Evolutionary conservation across 2,329 filamentous ascomycete genomes (phyloP), one percentile per base, ranked within the genome.

Genomic region (Penicillium olsonii): DNA sequence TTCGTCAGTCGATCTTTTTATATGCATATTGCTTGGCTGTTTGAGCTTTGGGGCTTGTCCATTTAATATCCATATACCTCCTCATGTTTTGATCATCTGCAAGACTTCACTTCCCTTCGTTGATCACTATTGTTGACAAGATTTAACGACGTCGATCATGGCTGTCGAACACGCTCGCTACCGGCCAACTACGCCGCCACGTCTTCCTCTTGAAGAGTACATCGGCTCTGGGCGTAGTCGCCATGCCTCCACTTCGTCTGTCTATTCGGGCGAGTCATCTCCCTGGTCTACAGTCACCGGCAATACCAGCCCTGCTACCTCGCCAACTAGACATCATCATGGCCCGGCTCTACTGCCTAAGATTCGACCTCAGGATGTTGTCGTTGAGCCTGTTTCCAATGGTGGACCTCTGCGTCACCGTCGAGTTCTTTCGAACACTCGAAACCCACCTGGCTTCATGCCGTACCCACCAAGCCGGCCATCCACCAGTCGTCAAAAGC

Each of bases 301-400:
- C 58, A 78, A 83, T 61, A 87, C 85, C 45, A 91, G 87, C 11
- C 88, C 88, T 45, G 78, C 81, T 56, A 87, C 88, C 27, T 68
- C 66, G 18, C 88, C 89, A 52, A 82, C 92, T 60, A 82, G 85
- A 53, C 87, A 90, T 54, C 87, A 91, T 73, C 89, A 90, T 44
- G 75, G 74, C 17, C 89, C 90, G 43, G 77, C 90, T 41, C 77
- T 95, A 52, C 79, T 95, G 26, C 90, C 90, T 65, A 94, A 91
- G 79, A 92, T 95, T 74, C 83, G 90, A 53, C 83, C 83, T 34
- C 90, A 94, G 73, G 90, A 95, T 73, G 87, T 92, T 72, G 80
- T 86, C 54, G 82, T 90, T 54, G 83, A 85, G 57, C 81, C 81
- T 34, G 75, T 76, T 34, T 75, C 78, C 43, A 67, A 71, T 46